Evolutionary conservation across 2,329 filamentous ascomycete genomes (phyloP), one percentile per base, ranked within the genome.

Genomic region (Fusarium sp.): DNA sequence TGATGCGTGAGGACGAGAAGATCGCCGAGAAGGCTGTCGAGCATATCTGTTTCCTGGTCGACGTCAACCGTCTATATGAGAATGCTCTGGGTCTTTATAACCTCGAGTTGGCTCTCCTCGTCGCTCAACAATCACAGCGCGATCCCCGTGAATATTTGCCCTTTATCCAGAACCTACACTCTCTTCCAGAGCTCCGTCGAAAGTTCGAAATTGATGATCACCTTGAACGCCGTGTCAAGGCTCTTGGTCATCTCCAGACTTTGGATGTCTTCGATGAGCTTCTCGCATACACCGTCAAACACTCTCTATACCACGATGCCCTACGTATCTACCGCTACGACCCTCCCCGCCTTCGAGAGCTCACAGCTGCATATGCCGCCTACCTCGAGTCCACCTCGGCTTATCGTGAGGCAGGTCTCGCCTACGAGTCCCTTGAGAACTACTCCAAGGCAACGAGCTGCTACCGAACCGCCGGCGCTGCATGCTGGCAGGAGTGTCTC

Each of bases 1-100:
- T 99, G 37, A 87, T 90, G 84, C 85, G 87, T 58, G 87, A 91
- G 71, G 88, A 92, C 52, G 84, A 89, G 44, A 87, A 90, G 55
- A 85, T 94, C 71, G 93, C 94, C 1, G 95, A 98, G 72, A 91
- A 91, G 78, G 95, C 95, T 0, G 91, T 98, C 24, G 94, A 98
- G 77, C 96, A 99, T 76, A 98, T 99, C 65, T 98, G 94, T 84
- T 99, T 99, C 84, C 86, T 99, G 44, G 93, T 94, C 1, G 96
- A 99, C 79, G 92, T 97, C 47, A 97, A 98, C 78, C 90, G 90
- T 41, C 87, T 99, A 0, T 99, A 97, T 75, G 93, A 98, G 67
- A 91, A 94, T 65, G 93, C 96, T 0, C 85, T 99, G 3, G 94
- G 94, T 2, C 84, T 98, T 4, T 99, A 99, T 78, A 91, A 98